Percentiles rank a stretch among this genome's conserved stretches.
These are phyloP conservation scores for Podaxis sp. DNA, from an alignment of 768 basidiomycete species.

Conservation along the genomic window DNA sequence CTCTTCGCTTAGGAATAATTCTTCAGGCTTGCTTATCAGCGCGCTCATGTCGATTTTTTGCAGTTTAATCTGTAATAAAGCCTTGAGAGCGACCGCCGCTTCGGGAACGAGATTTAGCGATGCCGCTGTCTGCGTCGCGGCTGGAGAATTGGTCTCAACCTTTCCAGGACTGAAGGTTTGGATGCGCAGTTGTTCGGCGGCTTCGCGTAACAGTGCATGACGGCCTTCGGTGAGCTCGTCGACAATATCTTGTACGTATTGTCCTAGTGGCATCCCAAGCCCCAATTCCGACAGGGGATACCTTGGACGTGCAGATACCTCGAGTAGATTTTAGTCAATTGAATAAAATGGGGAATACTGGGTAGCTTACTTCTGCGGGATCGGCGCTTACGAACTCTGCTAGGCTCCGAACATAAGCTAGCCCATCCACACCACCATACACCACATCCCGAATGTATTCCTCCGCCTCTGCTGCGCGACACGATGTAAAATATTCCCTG, in stretches of 20 bases:
- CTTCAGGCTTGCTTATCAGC: conserved; percentile 45
- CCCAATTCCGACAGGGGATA: conserved; percentile 16
- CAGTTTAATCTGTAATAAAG: conserved; percentile 39
- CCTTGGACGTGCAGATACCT: not conserved
- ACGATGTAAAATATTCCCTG: conserved; percentile 48
- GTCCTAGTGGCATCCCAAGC: conserved; percentile 38
- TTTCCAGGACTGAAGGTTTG: conserved; percentile 9
- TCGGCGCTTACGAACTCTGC: conserved; percentile 65
- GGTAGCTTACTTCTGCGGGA: conserved; percentile 25
- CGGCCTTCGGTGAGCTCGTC: conserved; percentile 48
- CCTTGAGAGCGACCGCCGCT: conserved; percentile 38
- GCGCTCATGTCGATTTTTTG: conserved; percentile 57
- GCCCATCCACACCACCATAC: conserved; percentile 75
- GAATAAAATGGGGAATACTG: conserved; percentile 9
- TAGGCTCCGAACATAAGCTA: conserved; percentile 74
- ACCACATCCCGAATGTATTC: conserved; percentile 72
- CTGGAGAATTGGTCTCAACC: conserved; percentile 15
- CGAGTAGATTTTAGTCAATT: not conserved
- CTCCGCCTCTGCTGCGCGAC: conserved; percentile 55
- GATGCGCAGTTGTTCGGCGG: conserved; percentile 33
- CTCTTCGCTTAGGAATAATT: conserved; percentile 49
- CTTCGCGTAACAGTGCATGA: conserved; percentile 44
- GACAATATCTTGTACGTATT: conserved; percentile 46
- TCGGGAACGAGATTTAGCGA: conserved; percentile 44
- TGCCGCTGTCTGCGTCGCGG: conserved; percentile 36